A percentile compares a stretch with the other conserved stretches of the same genome.
These are phyloP conservation scores for Hibiscus syriacus DNA, from an alignment of 345 rosid genomes.

Conservation along the genomic window DNA sequence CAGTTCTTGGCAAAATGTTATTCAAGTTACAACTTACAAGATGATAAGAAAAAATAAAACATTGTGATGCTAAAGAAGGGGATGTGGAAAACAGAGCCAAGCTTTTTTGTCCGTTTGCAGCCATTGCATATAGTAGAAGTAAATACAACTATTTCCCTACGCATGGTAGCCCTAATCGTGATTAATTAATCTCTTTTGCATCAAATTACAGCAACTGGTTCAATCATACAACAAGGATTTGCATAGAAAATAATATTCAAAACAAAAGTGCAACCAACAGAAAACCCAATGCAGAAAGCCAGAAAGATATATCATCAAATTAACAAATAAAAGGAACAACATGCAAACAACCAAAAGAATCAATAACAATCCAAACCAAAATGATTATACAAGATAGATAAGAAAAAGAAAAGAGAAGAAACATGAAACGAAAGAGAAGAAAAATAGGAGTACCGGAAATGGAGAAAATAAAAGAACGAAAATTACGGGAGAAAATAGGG, in stretches of 20 bases:
- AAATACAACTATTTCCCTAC: background rate
- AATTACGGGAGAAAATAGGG: constrained; percentile 2
- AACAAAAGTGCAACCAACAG: background rate
- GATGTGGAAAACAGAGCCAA: too few species aligned
- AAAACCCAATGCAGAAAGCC: background rate
- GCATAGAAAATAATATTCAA: background rate
- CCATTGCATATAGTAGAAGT: background rate
- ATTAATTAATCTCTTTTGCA: background rate
- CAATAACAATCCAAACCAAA: background rate
- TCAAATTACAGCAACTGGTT: background rate
- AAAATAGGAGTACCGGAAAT: background rate
- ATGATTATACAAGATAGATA: background rate
- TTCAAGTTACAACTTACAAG: too few species aligned
- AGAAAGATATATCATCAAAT: background rate
- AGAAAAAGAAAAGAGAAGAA: too few species aligned
- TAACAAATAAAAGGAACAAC: background rate
- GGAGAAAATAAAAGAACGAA: background rate
- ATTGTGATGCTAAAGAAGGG: too few species aligned
- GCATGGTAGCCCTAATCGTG: background rate
- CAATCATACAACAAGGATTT: too few species aligned
- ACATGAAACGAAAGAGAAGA: too few species aligned
- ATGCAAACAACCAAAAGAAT: background rate
- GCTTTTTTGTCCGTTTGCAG: background rate
- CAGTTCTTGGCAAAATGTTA: too few species aligned
- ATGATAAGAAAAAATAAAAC: too few species aligned